phyloP scores from a whole-genome alignment of 2,329 filamentous ascomycete genomes.

The Scedosporium boydii region DNA sequence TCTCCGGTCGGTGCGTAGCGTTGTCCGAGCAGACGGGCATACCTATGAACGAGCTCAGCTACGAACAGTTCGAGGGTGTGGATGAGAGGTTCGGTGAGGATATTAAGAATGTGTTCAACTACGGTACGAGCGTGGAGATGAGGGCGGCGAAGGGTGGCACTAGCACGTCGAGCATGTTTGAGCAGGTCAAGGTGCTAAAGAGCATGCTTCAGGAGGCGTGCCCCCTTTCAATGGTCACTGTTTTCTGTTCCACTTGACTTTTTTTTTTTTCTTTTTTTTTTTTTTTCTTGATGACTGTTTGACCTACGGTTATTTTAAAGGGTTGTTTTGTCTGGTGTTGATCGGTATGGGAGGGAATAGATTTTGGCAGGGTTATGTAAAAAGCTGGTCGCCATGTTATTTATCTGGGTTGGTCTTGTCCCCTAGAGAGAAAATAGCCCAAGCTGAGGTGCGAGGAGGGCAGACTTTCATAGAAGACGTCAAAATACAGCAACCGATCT shows the following conservation, averaged over 20 bases:
- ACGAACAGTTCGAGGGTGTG: conserved; percentile 58
- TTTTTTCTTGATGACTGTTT: not conserved
- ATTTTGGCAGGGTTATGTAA: not conserved
- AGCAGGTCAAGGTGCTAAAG: conserved; percentile 49
- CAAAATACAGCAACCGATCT: too few relatives aligned
- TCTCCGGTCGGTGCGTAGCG: conserved; percentile 61
- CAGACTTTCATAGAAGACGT: too few relatives aligned
- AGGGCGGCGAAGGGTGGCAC: conserved; percentile 69
- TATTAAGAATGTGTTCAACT: conserved; percentile 64
- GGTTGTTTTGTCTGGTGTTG: not conserved
- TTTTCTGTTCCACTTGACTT: not conserved
- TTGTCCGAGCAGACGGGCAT: conserved; percentile 54
- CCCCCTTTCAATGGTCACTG: not conserved
- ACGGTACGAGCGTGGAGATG: conserved; percentile 74
- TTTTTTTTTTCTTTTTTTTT: not conserved
- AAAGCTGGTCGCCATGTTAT: not conserved
- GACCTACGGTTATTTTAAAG: not conserved
- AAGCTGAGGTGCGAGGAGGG: too few relatives aligned
- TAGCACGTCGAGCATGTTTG: conserved; percentile 55
- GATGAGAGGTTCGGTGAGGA: conserved; percentile 64
- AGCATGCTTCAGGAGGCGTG: conserved; percentile 21
- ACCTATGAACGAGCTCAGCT: conserved; percentile 60
- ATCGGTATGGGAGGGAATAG: not conserved
- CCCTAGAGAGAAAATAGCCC: not conserved
- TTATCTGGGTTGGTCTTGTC: not conserved